Base-by-base conservation (phyloP, 163 green algal species). In the Coccomyxa subellipsoidea region DNA sequence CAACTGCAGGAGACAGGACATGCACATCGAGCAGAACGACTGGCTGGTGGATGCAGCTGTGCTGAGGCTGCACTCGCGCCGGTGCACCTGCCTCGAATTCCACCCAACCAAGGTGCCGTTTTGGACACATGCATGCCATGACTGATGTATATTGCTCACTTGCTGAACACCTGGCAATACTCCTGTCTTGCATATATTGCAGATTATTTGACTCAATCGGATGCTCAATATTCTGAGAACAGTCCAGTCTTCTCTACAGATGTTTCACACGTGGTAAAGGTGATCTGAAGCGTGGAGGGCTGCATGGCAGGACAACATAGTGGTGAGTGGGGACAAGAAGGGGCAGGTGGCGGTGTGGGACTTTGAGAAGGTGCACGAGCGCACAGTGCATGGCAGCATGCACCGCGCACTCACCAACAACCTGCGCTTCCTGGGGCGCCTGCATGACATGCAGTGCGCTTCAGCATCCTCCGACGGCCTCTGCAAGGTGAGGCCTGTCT, bases 291-390 rank as follows among this genome's bases (percentile, higher is more conserved):
- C n/a, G n/a, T n/a, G n/a, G n/a, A n/a, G n/a, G n/a, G n/a, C n/a
- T n/a, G n/a, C n/a, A n/a, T n/a, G n/a, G 69, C 79, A 89, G 38
- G 87, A 95, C 80, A 87, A 87, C 77, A 80, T 95, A 29, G 91
- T 96, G 37, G 54, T 95, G 21, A 93, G 86, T 18, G 70, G 89
- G 0, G 94, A 97, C 87, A 98, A 98, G 91, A 93, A 93, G 78
- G 95, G 95, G 2, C 82, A 90, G 53, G 84, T 97, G n/a, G 94
- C 90, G 27, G 54, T 97, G 2, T 98, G 95, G 95, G 90, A 97
- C 84, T 92, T 92, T 69, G 86, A 92, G 6, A 92, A 93, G 86
- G 91, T 96, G 39, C 92, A 93, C 34, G 94, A 98, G 78, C 92
- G 93, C 40, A 96, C 92, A 0, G 85, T 95, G 47, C n/a, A 73